Evolutionary conservation across 805 yeast genomes (phyloP), one percentile per base, ranked within the genome.

Genomic region (Kazachstania psychrophila): DNA sequence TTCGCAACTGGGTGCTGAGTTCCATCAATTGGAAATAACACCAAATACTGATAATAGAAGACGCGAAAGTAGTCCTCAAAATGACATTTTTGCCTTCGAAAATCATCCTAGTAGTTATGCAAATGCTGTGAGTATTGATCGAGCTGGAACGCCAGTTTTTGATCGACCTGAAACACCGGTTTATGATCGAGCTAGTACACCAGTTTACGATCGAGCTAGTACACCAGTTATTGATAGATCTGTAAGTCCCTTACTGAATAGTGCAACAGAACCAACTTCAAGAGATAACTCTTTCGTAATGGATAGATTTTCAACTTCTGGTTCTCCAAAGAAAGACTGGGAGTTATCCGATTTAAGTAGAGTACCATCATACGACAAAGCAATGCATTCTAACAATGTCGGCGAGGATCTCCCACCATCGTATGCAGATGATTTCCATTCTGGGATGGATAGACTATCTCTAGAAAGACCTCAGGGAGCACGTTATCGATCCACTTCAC

Each of bases 311-410:
- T 32, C 48, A 41, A 37, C 49, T 19, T 28, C 48, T 37, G 30
- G 60, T 5, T 45, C 52, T 1, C 15, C 42, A 26, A 42, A 43
- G 37, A 50, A 52, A 11, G 70, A 63, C 20, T 64, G 69, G 67
- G 70, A 71, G 40, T 42, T 67, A 2, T 55, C 56, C 5, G 58
- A 65, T 2, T 46, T 85, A 44, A 76, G 81, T 15, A 64, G 75
- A 33, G 95, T 89, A 6, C 97, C 97, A 0, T 77, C 95, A 0
- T 89, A 89, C 58, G 71, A 70, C 6, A 78, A 82, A 23, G 96
- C 97, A 0, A 60, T 87, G 56, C 73, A 72, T 48, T 28, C 40
- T 15, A 77, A 69, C 31, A 62, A 60, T 5, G 59, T 68, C 9
- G 70, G 64, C 3, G 70, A 65, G 15, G 75, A 72, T 36, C 60